These are phyloP conservation scores for Globisporangium parvum DNA, from an alignment of 352 stramenopile genomes.

Conservation along the genomic window DNA sequence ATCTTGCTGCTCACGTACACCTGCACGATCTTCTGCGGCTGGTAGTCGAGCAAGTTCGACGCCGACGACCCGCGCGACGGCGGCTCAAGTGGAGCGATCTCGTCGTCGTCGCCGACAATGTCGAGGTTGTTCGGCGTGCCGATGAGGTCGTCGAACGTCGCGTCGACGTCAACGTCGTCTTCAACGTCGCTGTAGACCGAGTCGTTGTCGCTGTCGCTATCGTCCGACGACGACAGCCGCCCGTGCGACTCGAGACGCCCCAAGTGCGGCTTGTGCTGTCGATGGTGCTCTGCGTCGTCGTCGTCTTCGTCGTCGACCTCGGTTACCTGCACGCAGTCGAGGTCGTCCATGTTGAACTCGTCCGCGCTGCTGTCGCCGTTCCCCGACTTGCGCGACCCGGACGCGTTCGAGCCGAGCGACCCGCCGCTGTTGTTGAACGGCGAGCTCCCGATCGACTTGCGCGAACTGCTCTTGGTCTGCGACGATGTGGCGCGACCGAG, in stretches of 20 bases:
- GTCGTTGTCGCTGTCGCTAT: slow-evolving; percentile 40
- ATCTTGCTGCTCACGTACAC: slow-evolving; percentile 88
- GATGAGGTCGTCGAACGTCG: slow-evolving; percentile 83
- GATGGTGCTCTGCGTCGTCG: slow-evolving; percentile 34
- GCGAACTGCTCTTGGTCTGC: slow-evolving; percentile 38
- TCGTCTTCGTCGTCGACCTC: slow-evolving; percentile 74
- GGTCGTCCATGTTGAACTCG: slow-evolving; percentile 67
- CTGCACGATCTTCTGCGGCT: slow-evolving; percentile 45
- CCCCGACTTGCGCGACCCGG: slow-evolving; percentile 24
- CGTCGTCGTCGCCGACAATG: slow-evolving; percentile 52
- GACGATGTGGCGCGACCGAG: slow-evolving; percentile 43
- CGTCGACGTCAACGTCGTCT: slow-evolving; percentile 80
- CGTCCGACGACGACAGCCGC: slow-evolving; percentile 9
- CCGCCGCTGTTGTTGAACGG: slow-evolving; percentile 28
- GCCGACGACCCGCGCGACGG: slow-evolving; percentile 14
- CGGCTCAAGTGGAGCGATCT: slow-evolving; percentile 38
- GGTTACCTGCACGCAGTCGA: slow-evolving; percentile 70
- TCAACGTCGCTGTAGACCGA: slow-evolving; percentile 83
- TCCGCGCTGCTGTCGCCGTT: slow-evolving; percentile 27
- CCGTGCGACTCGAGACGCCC: slow-evolving; percentile 22
- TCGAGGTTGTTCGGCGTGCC: slow-evolving; percentile 47
- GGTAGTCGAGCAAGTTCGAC: slow-evolving; percentile 23
- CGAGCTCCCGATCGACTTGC: slow-evolving; percentile 42
- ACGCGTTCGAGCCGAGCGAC: slow-evolving; percentile 41
- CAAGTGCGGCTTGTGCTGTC: slow-evolving; percentile 17